Evolutionary conservation across 2,329 filamentous ascomycete species (phyloP).

Genomic region (Metarhizium humberi): DNA sequence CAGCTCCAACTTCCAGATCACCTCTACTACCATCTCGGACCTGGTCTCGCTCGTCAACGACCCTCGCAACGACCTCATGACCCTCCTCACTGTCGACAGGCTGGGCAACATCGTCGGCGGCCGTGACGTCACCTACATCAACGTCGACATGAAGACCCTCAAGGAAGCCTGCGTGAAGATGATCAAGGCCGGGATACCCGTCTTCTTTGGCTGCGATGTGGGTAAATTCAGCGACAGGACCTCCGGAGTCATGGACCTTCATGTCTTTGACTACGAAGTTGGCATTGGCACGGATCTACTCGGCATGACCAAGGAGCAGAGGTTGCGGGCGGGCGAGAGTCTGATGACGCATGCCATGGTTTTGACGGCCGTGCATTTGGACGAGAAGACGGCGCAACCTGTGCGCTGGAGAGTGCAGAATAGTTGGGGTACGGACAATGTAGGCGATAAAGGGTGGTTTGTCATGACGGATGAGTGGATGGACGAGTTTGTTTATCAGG

Average conservation of each 20-base stretch:
- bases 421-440: slow-evolving; percentile 58
- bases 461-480: slow-evolving; percentile 80
- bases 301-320: slow-evolving; percentile 65
- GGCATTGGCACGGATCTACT: slow-evolving; percentile 73
- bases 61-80: slow-evolving; percentile 65
- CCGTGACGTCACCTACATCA: slow-evolving; percentile 69
- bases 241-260: slow-evolving; percentile 71
- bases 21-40: slow-evolving; percentile 50
- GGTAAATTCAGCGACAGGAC: slow-evolving; percentile 65
- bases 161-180: slow-evolving; percentile 68
- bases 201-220: slow-evolving; percentile 86
- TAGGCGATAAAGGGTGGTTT: slow-evolving; percentile 74
- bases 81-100: slow-evolving; percentile 64
- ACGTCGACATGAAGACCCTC: slow-evolving; percentile 64
- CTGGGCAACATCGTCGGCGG: slow-evolving; percentile 78
- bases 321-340: slow-evolving; percentile 64
- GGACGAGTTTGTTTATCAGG: slow-evolving; percentile 78
- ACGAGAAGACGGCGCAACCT: slow-evolving; percentile 48
- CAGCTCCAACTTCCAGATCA: slow-evolving; percentile 48
- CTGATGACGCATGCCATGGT: slow-evolving; percentile 93
- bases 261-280: slow-evolving; percentile 68
- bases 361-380: slow-evolving; percentile 74
- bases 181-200: slow-evolving; percentile 67
- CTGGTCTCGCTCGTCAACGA: slow-evolving; percentile 82
- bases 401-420: slow-evolving; percentile 84